Evolutionary conservation across 805 yeast genomes (phyloP), one percentile per base, ranked within the genome.

Genomic region (Ogataea zsoltii): DNA sequence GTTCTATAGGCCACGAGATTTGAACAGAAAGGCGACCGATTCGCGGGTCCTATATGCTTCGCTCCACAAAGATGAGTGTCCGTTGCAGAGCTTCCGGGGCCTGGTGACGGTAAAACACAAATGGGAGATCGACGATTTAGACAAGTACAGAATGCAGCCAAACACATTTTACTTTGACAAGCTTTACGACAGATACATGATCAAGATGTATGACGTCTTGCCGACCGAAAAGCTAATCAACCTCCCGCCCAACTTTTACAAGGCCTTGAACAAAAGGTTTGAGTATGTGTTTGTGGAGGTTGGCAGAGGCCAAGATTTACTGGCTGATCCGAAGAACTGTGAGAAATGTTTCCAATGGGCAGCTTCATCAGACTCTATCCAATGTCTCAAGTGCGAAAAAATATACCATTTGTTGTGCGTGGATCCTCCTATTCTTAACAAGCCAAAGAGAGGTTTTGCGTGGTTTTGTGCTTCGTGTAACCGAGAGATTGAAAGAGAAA

Each of bases 1-100:
- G 97, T 85, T 84, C 65, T 88, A 89, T 60, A 73, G 99, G 40
- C 92, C 96, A 1, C 68, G 91, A 46, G 97, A 90, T 60, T 84
- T 91, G 30, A 80, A 85, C 46, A 79, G 83, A 44, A 74, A 76
- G 21, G 67, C 84, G 2, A 61, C 71, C 2, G 96, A 90, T 64
- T 76, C 96, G 9, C 74, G 99, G 44, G 64, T 87, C 38, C 66
- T 92, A 7, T 89, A 74, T 60, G 94, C 94, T 0, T 86, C 96
- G 0, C 79, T 89, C 82, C 96, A 91, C 60, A 78, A 87, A 23
- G 97, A 88, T 62, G 69, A 79, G 6, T 88, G 97, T 51, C 96
- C 96, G 0, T 58, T 90, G 3, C 68, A 71, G 26, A 81, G 89
- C 42, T 83, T 78, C 51, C 70, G 98, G 45, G 97, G 98, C 1